phyloP scores from a whole-genome alignment of 805 yeast species.

The Suhomyces vadensis region DNA sequence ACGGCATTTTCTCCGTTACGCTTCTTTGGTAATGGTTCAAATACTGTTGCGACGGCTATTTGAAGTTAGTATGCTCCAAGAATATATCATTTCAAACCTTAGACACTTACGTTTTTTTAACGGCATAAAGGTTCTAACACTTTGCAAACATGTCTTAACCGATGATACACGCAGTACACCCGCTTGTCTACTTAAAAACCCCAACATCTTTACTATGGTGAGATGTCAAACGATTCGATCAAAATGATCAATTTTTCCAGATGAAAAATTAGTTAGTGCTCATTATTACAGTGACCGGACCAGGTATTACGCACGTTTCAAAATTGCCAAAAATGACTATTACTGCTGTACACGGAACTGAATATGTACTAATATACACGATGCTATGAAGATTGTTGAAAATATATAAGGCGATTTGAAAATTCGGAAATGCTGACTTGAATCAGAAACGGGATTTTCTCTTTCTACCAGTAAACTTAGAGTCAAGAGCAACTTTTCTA shows the following conservation, averaged over 20 bases:
- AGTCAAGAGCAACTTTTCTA: conserved; percentile 81
- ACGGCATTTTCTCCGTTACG: conserved; percentile 49
- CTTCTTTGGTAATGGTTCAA: conserved; percentile 50
- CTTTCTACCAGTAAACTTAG: conserved; percentile 85
- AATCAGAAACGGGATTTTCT: conserved; percentile 44
- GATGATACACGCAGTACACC: conserved; percentile 2
- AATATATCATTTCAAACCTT: not conserved
- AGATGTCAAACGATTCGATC: not conserved
- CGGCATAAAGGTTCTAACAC: conserved; percentile 21
- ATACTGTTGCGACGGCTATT: conserved; percentile 32
- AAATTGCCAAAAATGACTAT: not conserved
- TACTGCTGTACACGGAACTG: not conserved
- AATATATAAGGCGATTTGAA: not conserved
- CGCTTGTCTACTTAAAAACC: conserved; percentile 9
- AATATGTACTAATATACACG: not conserved
- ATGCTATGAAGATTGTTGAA: not conserved
- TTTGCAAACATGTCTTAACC: conserved; percentile 9
- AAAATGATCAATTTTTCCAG: conserved; percentile 6
- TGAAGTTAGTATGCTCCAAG: conserved; percentile 4
- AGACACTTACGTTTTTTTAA: conserved; percentile 12
- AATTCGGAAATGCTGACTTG: too few relatives aligned
- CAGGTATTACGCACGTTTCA: not conserved
- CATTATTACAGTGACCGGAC: conserved; percentile 9
- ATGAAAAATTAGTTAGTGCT: conserved; percentile 9
- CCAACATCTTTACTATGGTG: conserved; percentile 11